Percentiles rank a stretch among this genome's conserved stretches.
Conservation (phyloP, 306 rosid genomes). For the Ziziphus jujuba region DNA sequence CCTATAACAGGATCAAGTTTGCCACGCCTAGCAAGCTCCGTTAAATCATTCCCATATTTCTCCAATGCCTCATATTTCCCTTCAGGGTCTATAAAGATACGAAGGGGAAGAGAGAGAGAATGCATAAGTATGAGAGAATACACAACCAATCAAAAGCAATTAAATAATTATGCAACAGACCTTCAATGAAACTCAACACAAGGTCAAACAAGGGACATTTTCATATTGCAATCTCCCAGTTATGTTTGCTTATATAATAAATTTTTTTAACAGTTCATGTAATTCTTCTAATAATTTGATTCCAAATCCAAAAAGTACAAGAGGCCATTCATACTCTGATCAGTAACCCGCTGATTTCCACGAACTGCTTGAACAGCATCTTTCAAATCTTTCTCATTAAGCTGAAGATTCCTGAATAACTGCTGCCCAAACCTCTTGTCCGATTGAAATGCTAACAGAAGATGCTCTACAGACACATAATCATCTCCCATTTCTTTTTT, state of each 20-base stretch:
- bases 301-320: background rate
- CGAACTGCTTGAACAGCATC: constrained; percentile 83
- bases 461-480: constrained; percentile 88
- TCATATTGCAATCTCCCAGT: no score
- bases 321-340: constrained; percentile 57
- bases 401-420: constrained; percentile 70
- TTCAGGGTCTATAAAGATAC: constrained; percentile 71
- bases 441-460: constrained; percentile 63
- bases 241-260: no score
- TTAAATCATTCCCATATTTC: constrained; percentile 84
- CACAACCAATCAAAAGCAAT: no score
- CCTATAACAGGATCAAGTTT: constrained; percentile 98
- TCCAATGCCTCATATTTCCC: constrained; percentile 89
- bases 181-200: no score
- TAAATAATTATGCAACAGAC: no score
- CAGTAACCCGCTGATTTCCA: constrained; percentile 89
- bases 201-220: no score
- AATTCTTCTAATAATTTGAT: no score
- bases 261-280: no score
- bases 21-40: constrained; percentile 96
- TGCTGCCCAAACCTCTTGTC: constrained; percentile 86
- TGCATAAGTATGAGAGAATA: no score
- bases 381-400: constrained; percentile 69
- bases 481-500: constrained; percentile 86
- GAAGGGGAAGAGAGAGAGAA: background rate